These are phyloP conservation scores for Rhizophora apiculata DNA, from an alignment of 345 rosid genomes.

Conservation along the genomic window DNA sequence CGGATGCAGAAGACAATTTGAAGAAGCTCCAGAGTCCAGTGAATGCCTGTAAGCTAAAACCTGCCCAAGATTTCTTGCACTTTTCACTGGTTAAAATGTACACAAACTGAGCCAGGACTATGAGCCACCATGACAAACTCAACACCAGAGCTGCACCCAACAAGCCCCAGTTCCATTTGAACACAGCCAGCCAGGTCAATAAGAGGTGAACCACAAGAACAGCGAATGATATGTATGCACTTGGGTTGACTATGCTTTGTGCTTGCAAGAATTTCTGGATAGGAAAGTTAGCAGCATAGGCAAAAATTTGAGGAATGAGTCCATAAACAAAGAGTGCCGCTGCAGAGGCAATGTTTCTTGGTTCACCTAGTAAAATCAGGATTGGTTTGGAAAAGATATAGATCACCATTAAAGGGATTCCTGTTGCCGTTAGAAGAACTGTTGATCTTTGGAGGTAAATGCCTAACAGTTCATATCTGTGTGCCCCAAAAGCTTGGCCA, in stretches of 20 bases:
- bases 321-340: constrained; percentile 42
- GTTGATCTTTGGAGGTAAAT: constrained; percentile 68
- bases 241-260: constrained; percentile 24
- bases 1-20: constrained; percentile 28
- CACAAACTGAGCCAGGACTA: constrained; percentile 17
- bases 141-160: constrained; percentile 23
- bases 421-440: constrained; percentile 45
- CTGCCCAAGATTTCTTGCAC: constrained; percentile 24
- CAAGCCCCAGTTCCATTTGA: constrained; percentile 19
- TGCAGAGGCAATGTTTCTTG: constrained; percentile 50
- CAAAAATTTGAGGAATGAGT: constrained; percentile 29
- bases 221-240: constrained; percentile 22
- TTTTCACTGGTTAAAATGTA: constrained; percentile 12
- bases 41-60: constrained; percentile 21
- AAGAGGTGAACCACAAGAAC: constrained; percentile 16
- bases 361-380: constrained; percentile 51
- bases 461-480: constrained; percentile 59
- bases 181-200: constrained; percentile 20
- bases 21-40: constrained; percentile 19
- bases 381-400: constrained; percentile 53
- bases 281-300: constrained; percentile 52
- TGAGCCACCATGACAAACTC: constrained; percentile 27
- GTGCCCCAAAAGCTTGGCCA: constrained; percentile 81
- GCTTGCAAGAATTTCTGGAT: constrained; percentile 36
- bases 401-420: constrained; percentile 44